These are phyloP conservation scores for Metschnikowia sp. DNA, from an alignment of 805 yeast species.

Conservation along the genomic window DNA sequence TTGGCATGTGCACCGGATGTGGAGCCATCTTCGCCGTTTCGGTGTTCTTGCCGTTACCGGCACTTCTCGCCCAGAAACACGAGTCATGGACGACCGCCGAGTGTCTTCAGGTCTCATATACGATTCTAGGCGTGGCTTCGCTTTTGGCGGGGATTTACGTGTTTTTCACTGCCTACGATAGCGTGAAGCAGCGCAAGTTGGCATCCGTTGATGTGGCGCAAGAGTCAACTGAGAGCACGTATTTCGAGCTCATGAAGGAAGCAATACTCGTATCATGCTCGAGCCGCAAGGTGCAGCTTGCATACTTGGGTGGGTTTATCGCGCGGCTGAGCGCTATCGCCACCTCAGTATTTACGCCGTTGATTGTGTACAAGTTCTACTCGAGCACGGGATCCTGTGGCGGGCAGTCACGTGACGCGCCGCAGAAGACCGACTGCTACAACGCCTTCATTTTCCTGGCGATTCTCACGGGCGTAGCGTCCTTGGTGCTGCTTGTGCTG, in stretches of 20 bases:
- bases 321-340: constrained; percentile 62
- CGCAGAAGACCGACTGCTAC: constrained; percentile 43
- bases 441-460: constrained; percentile 67
- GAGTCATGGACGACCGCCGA: constrained; percentile 30
- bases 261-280: constrained; percentile 48
- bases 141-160: constrained; percentile 37
- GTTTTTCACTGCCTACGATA: constrained; percentile 44
- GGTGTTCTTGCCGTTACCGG: constrained; percentile 55
- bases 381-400: constrained; percentile 48
- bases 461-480: constrained; percentile 65
- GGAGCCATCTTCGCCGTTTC: constrained; percentile 67
- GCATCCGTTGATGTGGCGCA: constrained; percentile 17
- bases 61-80: constrained; percentile 38
- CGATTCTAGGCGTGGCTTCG: constrained; percentile 44
- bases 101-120: constrained; percentile 48
- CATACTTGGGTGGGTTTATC: constrained; percentile 60
- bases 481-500: constrained; percentile 50
- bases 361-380: constrained; percentile 57
- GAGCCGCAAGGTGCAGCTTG: constrained; percentile 48
- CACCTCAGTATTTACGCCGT: constrained; percentile 57
- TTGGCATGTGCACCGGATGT: constrained; percentile 60
- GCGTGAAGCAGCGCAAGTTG: constrained; percentile 30
- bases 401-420: constrained; percentile 18
- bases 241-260: constrained; percentile 38
- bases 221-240: constrained; percentile 17